Conservation (phyloP, 2,329 filamentous ascomycete genomes). For the Microthyrium microscopicum region DNA sequence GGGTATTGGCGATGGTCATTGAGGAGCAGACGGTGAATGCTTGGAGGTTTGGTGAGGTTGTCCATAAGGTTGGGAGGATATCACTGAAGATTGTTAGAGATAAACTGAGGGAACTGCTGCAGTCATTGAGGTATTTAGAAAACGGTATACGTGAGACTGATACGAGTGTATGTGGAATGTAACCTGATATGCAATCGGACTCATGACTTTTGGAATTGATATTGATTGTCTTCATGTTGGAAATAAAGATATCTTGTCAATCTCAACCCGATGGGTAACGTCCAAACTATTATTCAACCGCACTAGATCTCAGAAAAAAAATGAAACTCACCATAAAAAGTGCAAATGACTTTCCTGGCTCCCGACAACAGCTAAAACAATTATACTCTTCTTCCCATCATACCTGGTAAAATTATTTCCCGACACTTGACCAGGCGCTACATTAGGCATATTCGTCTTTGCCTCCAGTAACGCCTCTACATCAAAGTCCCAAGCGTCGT, state of each 20-base stretch:
- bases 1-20: neutral
- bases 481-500: conserved; percentile 7
- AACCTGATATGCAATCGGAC: too few relatives aligned
- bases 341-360: conserved; percentile 1
- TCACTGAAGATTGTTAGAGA: neutral
- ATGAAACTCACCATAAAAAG: conserved; percentile 6
- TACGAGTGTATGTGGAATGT: too few relatives aligned
- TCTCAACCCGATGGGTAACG: too few relatives aligned
- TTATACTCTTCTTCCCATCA: neutral
- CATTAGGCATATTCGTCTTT: neutral
- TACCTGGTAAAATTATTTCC: conserved; percentile 5
- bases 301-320: too few relatives aligned
- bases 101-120: too few relatives aligned
- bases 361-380: conserved; percentile 6
- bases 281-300: too few relatives aligned
- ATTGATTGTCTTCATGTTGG: too few relatives aligned
- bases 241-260: too few relatives aligned
- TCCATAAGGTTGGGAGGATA: neutral
- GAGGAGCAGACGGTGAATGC: neutral
- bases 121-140: neutral
- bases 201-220: too few relatives aligned
- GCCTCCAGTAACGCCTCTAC: conserved; percentile 2
- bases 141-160: too few relatives aligned
- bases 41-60: conserved; percentile 5
- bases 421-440: neutral